Base-by-base conservation (phyloP, 2,329 filamentous ascomycete genomes). In the Colletotrichum sp. region DNA sequence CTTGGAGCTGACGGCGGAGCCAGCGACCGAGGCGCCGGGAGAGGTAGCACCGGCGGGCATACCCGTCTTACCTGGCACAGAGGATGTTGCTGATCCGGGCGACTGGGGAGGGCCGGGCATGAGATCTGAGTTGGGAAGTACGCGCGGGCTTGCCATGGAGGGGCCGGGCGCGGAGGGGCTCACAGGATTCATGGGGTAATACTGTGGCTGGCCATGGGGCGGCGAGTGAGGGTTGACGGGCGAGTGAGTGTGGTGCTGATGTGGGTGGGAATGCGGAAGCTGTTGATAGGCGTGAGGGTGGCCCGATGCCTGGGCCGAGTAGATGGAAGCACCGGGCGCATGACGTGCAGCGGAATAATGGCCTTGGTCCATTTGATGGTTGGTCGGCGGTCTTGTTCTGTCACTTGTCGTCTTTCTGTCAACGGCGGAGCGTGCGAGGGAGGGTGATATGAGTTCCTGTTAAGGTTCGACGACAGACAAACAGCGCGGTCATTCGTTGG, bases 1-100 rank as follows among this genome's bases (percentile, higher is more conserved):
- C 76, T 85, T 88, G 64, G 80, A 73, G 32, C 64, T 60, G 27
- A 71, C 18, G 22, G 61, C 62, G 34, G 55, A n/a, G 16, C 60
- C 71, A 12, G 71, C 43, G 15, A 28, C 61, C n/a, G 71, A 70
- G 43, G 66, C 60, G n/a, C 39, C 61, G 22, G 66, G 74, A 22
- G 74, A 76, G 30, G 66, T 15, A 39, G 65, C 34, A 32, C 48
- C 8, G n/a, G 55, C 48, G 22, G 66, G 66, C 39, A 66, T 52
- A 36, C 30, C 74, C 36, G 52, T 43, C 25, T 62, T 74, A 34
- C 48, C 74, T 16, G 60, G 70, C 30, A 56, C 70, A 48, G 70
- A 68, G 12, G 73, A 75, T 8, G 73, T 73, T 27, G 64, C 64
- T 30, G 73, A 75, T 22, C 32, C 73, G 27, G 73, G 73, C 16